Evolutionary conservation across 371 early-diverging fungal genomes (phyloP), one percentile per base, ranked within the genome.

Genomic region (Massospora cicadina): DNA sequence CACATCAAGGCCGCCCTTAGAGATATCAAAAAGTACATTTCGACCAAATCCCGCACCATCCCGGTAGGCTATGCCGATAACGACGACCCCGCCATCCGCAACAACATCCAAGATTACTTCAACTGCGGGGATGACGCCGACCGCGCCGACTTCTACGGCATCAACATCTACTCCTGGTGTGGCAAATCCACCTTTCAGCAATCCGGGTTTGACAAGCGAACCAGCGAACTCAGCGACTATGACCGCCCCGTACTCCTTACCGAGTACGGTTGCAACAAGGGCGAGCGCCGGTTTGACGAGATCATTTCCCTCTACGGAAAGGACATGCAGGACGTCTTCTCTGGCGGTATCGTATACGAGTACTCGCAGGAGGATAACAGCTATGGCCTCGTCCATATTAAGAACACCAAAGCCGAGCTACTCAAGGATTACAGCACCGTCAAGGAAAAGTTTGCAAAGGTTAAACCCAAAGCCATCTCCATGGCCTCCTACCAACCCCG

Each of bases 51-150:
- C 1, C 71, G 80, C 54, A 65, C 69, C 28, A 83, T 88, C 33
- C 89, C 89, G 1, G 84, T 90, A 0, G 89, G 90, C 0, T 90
- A 90, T 65, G 86, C 87, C 54, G 84, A 82, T 65, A 88, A 86
- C 68, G 89, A 88, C 65, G 87, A 88, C 69, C 76, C 80, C 33
- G 74, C 72, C 61, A 83, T 87, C 58, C 79, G 86, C n/a, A 76
- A 79, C 65, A 73, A 78, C 58, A 78, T 87, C 56, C 78, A 81
- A 69, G 77, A 76, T 60, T 88, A 85, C 68, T 88, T 87, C 71
- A 81, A 77, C 64, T 88, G 90, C 63, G 90, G 88, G 55, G 76
- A 80, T 59, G 75, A 77, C 32, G 78, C 75, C 2, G 73, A 77
- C 64, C 78, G 79, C 55, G 74, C 71, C 68, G 90, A 89, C 66